Evolutionary conservation across 352 stramenopile genomes (phyloP), one percentile per base, ranked within the genome.

Genomic region (Phytopythium kandeliae): DNA sequence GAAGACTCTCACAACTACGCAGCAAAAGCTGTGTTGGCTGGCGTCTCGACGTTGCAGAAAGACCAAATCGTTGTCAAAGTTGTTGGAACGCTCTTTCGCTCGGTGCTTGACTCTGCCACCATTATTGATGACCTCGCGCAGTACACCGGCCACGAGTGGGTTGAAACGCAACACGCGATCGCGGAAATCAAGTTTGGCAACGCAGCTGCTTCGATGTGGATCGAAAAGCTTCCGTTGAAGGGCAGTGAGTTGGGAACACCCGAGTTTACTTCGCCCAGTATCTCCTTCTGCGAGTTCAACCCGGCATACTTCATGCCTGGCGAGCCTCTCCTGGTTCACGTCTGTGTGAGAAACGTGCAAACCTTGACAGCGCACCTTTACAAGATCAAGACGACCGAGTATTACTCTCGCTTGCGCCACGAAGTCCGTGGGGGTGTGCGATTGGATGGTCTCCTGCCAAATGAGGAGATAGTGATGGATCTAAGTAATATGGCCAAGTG

Each of bases 301-400:
- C 62, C 70, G 12, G 48, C 38, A 5, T 73, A 66, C 37, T 83
- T 79, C 57, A 50, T 48, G 3, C 65, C 61, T 0, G 63, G 71
- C 19, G 75, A 82, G 34, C 56, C 64, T 2, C 51, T 86, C 3
- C 46, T 52, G 10, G 33, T 86, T 48, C 60, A 65, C 21, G 54
- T 85, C 3, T 60, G 65, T 19, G 63, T 75, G 17, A 62, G 67
- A 10, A 85, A 85, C 49, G 63, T 82, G 8, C 71, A 80, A 34
- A 61, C 52, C 2, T 43, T 87, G 22, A 85, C 68, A 2, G 69
- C 75, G 1, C 73, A 87, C 45, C 43, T 87, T 12, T 87, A 82
- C 46, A 63, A 85, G 47, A 74, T 87, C 36, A 74, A 80, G 35
- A 78, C 73, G 11, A 55, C 68, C 12, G 76, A 87, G 56, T 77